phyloP scores from a whole-genome alignment of 345 rosid genomes.

The Salix udensis region DNA sequence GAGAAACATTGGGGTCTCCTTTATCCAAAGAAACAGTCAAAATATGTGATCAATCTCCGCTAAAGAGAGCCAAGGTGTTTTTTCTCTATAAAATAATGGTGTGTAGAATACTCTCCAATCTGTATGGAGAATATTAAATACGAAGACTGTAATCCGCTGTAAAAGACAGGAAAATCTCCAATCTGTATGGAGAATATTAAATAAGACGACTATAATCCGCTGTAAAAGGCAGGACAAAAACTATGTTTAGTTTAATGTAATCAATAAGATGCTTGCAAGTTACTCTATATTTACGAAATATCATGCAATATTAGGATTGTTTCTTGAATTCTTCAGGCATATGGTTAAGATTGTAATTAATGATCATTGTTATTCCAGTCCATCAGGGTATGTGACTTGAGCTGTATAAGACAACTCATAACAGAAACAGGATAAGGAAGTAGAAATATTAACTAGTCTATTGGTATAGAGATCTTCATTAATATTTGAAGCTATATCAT shows the following conservation, averaged over 20 bases:
- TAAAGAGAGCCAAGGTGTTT: slow-evolving; percentile 19
- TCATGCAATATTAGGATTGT: neutral
- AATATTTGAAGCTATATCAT: too few relatives aligned
- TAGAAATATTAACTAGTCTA: too few relatives aligned
- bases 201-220: neutral
- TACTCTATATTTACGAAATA: neutral
- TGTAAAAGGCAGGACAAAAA: neutral
- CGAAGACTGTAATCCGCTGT: neutral
- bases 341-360: neutral
- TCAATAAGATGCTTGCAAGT: neutral
- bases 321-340: neutral
- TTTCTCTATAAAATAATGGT: slow-evolving; percentile 22
- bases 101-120: too few relatives aligned
- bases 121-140: neutral
- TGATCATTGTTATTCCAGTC: neutral
- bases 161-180: neutral
- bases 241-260: neutral
- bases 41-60: slow-evolving; percentile 43
- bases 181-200: neutral
- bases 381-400: neutral
- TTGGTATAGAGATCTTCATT: too few relatives aligned
- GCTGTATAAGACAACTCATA: too few relatives aligned
- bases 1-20: slow-evolving; percentile 61
- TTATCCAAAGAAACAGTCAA: slow-evolving; percentile 41
- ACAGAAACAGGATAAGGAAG: too few relatives aligned